phyloP scores from a whole-genome alignment of 306 rosid genomes.

The Purshia tridentata region DNA sequence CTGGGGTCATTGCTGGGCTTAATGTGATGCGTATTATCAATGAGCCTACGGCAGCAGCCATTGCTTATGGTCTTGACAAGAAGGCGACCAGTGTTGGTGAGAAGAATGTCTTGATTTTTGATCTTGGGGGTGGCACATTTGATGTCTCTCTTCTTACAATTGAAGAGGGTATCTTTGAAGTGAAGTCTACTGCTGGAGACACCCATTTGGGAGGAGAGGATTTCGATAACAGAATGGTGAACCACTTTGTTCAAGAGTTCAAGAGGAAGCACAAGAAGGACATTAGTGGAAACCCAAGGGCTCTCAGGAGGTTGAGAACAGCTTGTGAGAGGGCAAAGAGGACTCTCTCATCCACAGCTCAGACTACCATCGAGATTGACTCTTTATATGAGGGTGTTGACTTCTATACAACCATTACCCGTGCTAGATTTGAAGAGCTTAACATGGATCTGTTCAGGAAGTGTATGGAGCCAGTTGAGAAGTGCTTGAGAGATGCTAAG shows the following conservation, averaged over 20 bases:
- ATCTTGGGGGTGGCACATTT: constrained; percentile 41
- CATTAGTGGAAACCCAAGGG: constrained; percentile 67
- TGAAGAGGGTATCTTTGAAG: constrained; percentile 74
- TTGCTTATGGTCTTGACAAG: constrained; percentile 72
- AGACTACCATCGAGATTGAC: constrained; percentile 74
- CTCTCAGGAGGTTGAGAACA: constrained; percentile 67
- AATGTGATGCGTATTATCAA: constrained; percentile 65
- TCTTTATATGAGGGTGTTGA: constrained; percentile 75
- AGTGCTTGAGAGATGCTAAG: constrained; percentile 72
- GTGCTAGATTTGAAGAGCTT: constrained; percentile 77
- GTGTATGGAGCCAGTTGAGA: constrained; percentile 80
- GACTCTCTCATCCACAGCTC: constrained; percentile 73
- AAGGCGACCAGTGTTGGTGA: constrained; percentile 56
- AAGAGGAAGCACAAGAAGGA: constrained; percentile 76
- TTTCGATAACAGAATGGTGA: constrained; percentile 72
- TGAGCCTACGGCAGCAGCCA: constrained; percentile 74
- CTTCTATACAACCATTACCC: constrained; percentile 62
- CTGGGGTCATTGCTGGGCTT: constrained; percentile 64
- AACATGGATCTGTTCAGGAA: constrained; percentile 74
- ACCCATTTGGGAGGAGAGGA: constrained; percentile 92
- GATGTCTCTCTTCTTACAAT: constrained; percentile 71
- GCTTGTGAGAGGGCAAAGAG: constrained; percentile 83
- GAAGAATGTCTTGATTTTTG: constrained; percentile 64
- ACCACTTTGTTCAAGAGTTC: constrained; percentile 76
- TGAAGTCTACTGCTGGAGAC: constrained; percentile 75